Evolutionary conservation across 768 basidiomycete genomes (phyloP).

Genomic region (Tulasnella sp.): DNA sequence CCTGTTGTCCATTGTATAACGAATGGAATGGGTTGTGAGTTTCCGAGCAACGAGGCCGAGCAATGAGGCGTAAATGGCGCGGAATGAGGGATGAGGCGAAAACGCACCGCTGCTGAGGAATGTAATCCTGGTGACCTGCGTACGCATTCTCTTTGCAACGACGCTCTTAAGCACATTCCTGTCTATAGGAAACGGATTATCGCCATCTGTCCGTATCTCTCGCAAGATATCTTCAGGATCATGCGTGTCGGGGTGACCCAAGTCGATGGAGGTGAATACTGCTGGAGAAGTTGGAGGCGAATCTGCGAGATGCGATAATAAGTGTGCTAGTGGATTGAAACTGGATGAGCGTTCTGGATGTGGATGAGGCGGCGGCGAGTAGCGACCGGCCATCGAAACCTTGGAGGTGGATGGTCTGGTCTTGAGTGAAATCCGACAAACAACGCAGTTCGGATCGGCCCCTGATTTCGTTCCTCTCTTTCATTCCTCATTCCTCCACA

Average conservation of each 20-base stretch:
- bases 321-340: constrained; percentile 12
- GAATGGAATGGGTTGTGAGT: not conserved
- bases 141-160: constrained; percentile 55
- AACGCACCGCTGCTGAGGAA: constrained; percentile 69
- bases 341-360: constrained; percentile 4
- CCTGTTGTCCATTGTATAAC: constrained; percentile 32
- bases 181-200: constrained; percentile 65
- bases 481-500: not conserved
- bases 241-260: constrained; percentile 11
- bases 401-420: not conserved
- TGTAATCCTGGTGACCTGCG: constrained; percentile 55
- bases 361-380: constrained; percentile 14
- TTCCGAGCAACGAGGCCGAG: not conserved
- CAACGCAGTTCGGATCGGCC: not conserved
- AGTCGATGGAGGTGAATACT: constrained; percentile 6
- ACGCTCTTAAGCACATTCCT: constrained; percentile 65
- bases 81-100: not conserved
- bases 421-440: not conserved
- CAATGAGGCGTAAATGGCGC: not conserved
- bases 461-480: not conserved
- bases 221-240: constrained; percentile 15
- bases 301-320: constrained; percentile 3
- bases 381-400: constrained; percentile 1
- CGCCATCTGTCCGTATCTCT: constrained; percentile 37
- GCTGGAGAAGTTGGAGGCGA: constrained; percentile 12